phyloP scores from a whole-genome alignment of 331 rosid genomes.

The Arachis monticola region DNA sequence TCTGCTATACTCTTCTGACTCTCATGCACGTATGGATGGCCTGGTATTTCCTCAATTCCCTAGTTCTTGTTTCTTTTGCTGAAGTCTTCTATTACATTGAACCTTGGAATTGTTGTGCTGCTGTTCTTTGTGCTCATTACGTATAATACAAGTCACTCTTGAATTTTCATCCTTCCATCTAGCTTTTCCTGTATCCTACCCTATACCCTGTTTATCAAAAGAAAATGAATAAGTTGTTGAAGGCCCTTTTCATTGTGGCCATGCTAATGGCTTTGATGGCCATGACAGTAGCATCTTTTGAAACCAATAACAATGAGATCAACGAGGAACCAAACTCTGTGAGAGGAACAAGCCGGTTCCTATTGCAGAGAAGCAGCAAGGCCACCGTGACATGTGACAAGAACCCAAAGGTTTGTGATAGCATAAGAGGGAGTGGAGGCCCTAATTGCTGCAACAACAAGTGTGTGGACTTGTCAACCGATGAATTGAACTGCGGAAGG shows the following conservation, averaged over 20 bases:
- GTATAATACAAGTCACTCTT: too few relatives aligned
- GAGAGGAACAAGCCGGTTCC: slow-evolving; percentile 44
- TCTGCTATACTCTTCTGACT: too few relatives aligned
- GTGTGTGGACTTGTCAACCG: slow-evolving; percentile 53
- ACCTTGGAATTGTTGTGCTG: too few relatives aligned
- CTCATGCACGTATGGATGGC: too few relatives aligned
- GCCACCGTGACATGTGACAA: slow-evolving; percentile 47
- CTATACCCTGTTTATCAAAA: too few relatives aligned
- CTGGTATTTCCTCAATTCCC: too few relatives aligned
- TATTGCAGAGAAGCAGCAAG: slow-evolving; percentile 13
- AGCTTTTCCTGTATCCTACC: too few relatives aligned
- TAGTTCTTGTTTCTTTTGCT: too few relatives aligned
- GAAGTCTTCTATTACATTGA: too few relatives aligned
- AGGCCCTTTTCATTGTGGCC: slow-evolving; percentile 42
- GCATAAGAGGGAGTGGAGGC: slow-evolving; percentile 46
- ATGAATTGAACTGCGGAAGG: slow-evolving; percentile 59
- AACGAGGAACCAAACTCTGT: slow-evolving; percentile 12
- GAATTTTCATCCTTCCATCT: too few relatives aligned
- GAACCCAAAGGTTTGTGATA: slow-evolving; percentile 53
- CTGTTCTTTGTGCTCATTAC: too few relatives aligned
- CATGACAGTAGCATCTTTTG: slow-evolving; percentile 42
- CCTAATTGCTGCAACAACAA: slow-evolving; percentile 59
- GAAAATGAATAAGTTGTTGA: slow-evolving; percentile 42
- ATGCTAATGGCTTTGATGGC: slow-evolving; percentile 47
- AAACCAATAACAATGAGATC: background rate